Base-by-base conservation (phyloP, 179 eudicot species). In the Camellia oleifera region DNA sequence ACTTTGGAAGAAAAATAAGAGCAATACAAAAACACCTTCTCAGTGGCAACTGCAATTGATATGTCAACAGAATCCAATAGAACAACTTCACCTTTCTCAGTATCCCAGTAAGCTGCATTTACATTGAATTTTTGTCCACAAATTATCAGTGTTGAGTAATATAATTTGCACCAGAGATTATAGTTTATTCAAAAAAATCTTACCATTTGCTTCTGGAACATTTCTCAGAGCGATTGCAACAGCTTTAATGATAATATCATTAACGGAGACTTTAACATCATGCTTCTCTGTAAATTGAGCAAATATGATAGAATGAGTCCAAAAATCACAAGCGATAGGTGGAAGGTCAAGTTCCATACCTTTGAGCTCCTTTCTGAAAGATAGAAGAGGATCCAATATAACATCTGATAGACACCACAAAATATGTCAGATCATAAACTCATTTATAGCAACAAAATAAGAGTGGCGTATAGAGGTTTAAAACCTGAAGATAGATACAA, bases 31-130 rank as follows among this genome's bases (percentile, higher is more conserved):
- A 58, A 69, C 79, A 94, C 99, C 97, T 94, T 96, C 79, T 96
- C 99, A 66, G 99, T 94, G 79, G 99, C 99, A 84, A 96, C 99
- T 56, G 99, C 99, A 85, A 96, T 90, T 58, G 99, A 92, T 83
- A 94, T 92, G 85, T 96, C 98, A 82, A 94, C 91, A 20, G 97
- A 86, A 82, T 91, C 90, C 73, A 92, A 87, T 69, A 88, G 77
- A 76, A 86, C 77, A 56, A 84, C 68, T 82, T 94, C 93, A 68
- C 89, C 97, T 82, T 90, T 90, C 73, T 86, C 83, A 82, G 78
- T 85, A 87, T 90, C 89, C 99, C 99, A 96, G 82, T 82, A 96
- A 82, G 90, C 99, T 96, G 88, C 82, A 80, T 18, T 56, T 61
- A 76, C 62, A 86, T 8, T 71, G 42, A 50, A 50, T 45, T 8